phyloP scores from a whole-genome alignment of 1,139 yeast genomes.

The Geotrichum candidum region DNA sequence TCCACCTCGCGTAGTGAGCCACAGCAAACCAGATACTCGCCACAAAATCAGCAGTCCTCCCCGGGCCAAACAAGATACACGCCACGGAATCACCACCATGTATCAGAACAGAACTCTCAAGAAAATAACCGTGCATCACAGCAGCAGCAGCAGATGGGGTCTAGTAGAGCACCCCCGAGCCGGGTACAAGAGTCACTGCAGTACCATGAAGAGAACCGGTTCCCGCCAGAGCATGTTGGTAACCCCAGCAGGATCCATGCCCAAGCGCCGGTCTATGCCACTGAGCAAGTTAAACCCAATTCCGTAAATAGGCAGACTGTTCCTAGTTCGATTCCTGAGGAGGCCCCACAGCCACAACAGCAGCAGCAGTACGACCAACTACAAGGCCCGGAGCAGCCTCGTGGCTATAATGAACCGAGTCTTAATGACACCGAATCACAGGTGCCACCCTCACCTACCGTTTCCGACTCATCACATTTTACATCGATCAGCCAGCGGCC shows the following conservation, averaged over 20 bases:
- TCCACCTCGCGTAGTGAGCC: background rate
- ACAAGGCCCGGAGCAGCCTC: background rate
- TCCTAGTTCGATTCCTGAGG: background rate
- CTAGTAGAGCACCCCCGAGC: no score
- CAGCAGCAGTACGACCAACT: background rate
- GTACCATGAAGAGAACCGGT: background rate
- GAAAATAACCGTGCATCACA: no score
- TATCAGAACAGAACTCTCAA: background rate
- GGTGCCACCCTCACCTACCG: constrained; percentile 28
- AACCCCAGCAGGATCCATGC: background rate
- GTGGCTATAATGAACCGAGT: background rate
- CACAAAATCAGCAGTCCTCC: background rate
- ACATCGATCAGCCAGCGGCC: constrained; percentile 79
- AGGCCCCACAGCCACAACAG: background rate
- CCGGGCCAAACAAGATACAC: background rate
- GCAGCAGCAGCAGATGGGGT: no score
- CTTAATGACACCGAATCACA: background rate
- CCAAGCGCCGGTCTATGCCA: background rate
- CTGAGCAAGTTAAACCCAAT: background rate
- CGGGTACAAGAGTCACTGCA: no score
- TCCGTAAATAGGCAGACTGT: background rate
- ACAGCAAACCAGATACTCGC: background rate
- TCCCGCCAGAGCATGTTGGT: background rate
- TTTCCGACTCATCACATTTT: constrained; percentile 50
- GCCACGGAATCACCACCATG: background rate